Percentiles rank a stretch among this genome's conserved stretches.
Conservation (phyloP, 441 rosid genomes). For the Erodium texanum region DNA sequence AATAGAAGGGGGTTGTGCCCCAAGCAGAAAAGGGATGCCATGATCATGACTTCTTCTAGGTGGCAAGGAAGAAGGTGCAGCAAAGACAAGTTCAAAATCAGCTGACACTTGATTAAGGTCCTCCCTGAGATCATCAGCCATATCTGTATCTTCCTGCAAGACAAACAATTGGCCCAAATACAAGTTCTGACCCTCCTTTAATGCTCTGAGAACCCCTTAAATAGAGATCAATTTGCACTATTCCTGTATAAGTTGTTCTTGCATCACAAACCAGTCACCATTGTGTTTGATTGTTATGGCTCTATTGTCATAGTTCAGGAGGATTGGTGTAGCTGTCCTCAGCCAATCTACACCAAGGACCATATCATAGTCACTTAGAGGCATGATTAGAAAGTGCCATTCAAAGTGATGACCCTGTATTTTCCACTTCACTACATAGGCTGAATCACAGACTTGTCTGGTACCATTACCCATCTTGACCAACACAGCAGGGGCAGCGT, state of each 20-base stretch:
- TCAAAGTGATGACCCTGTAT: background rate
- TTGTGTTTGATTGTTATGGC: background rate
- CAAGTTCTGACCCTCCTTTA: background rate
- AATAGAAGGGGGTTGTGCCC: background rate
- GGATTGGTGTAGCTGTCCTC: background rate
- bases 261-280: too few species aligned
- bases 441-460: too few species aligned
- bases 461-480: too few species aligned
- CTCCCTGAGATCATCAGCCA: too few species aligned
- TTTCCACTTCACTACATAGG: background rate
- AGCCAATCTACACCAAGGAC: background rate
- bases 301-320: background rate
- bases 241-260: too few species aligned
- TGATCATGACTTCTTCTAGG: background rate
- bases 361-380: background rate
- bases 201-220: too few species aligned
- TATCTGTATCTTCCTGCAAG: too few species aligned
- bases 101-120: too few species aligned
- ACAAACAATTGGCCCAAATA: background rate
- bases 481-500: too few species aligned
- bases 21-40: background rate
- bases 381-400: background rate
- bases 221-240: too few species aligned
- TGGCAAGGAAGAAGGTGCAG: background rate
- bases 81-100: too few species aligned